Base-by-base conservation (phyloP, 1,139 yeast genomes). In the Pichia sp. region DNA sequence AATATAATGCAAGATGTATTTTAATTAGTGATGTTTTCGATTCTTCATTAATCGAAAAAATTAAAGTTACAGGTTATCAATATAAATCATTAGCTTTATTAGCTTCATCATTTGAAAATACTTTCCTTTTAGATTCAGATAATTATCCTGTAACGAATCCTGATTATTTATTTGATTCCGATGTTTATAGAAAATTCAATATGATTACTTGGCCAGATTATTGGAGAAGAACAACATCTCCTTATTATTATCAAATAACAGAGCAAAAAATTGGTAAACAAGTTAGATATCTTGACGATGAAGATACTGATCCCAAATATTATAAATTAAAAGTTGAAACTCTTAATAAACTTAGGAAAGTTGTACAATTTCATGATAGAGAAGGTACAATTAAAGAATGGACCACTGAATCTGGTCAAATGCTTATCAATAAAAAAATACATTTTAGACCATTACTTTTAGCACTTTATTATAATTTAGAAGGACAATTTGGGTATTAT, bases 191-290 rank as follows among this genome's bases (percentile, higher is more conserved):
- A 24, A 45, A 52, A 19, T 51, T 48, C 37, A 51, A 52, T 20
- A 56, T 58, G 61, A 51, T 64, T 30, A 61, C 77, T 19, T 78
- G 84, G 84, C 84, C 84, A 8, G 84, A 78, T 54, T 78, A 72
- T 54, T 78, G 84, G 84, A 64, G 70, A 52, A 66, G 83, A 51
- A 69, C 80, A 1, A 73, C 77, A 1, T 72, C 77, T n/a, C 84
- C 84, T 3, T 57, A 58, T 31, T 78, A 66, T 50, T 78, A 76
- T 52, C 67, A 74, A 22, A 69, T 77, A 43, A 74, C 80, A 2
- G 74, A 70, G 6, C 49, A 48, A 28, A 42, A 47, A 17, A 33
- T 56, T 22, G 36, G 38, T 20, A 36, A 46, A 23, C 52, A 52
- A 40, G 45, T 48, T 15, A 48, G 61, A 36, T 50, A 50, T 33